Conservation (phyloP, 202 grass and related monocot genomes). For the Setaria viridis region DNA sequence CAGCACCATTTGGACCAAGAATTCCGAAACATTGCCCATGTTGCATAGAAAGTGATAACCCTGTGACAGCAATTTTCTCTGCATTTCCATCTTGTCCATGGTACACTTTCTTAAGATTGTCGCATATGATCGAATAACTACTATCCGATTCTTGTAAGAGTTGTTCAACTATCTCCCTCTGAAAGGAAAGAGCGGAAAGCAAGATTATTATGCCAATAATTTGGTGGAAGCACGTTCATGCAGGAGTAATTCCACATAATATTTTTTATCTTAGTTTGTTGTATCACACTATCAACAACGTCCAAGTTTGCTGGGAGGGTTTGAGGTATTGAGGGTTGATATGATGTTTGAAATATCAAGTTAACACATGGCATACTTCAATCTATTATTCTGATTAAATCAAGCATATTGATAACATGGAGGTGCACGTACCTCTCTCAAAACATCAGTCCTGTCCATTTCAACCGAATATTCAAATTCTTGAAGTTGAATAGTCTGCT, state of each 20-base stretch:
- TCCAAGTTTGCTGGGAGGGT: background rate
- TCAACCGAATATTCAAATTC: slow-evolving; percentile 52
- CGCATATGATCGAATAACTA: slow-evolving; percentile 58
- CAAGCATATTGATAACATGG: background rate
- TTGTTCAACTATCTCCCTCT: slow-evolving; percentile 71
- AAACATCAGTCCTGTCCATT: slow-evolving; percentile 52
- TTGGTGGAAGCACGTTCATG: background rate
- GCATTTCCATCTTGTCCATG: slow-evolving; percentile 65
- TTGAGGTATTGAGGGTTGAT: background rate
- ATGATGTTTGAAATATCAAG: background rate
- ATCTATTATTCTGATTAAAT: background rate
- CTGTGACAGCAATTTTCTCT: slow-evolving; percentile 62
- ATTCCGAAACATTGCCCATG: slow-evolving; percentile 79
- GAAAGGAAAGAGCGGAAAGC: slow-evolving; percentile 40
- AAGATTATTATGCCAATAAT: slow-evolving; percentile 6
- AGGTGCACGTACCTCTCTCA: slow-evolving; percentile 43
- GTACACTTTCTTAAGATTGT: slow-evolving; percentile 81
- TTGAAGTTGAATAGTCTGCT: slow-evolving; percentile 45
- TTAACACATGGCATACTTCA: background rate
- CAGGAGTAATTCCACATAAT: background rate
- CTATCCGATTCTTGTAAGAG: slow-evolving; percentile 54
- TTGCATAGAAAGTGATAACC: slow-evolving; percentile 59
- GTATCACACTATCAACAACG: background rate
- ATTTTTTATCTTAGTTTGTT: background rate
- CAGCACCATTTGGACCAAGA: slow-evolving; percentile 84